phyloP scores from a whole-genome alignment of 495 filamentous ascomycete genomes.

The Penicillium egyptiacum region DNA sequence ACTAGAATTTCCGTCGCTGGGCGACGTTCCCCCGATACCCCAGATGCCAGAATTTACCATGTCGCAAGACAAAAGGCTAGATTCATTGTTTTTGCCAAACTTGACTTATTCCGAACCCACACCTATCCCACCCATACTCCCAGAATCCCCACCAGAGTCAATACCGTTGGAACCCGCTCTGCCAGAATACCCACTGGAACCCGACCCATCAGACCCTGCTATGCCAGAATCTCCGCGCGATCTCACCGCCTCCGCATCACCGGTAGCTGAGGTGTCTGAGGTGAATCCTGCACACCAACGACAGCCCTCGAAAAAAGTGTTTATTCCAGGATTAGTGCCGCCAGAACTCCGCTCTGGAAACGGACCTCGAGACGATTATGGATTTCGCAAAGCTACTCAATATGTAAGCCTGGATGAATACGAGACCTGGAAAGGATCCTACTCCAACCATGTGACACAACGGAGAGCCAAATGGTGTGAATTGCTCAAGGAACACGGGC shows the following conservation, averaged over 20 bases:
- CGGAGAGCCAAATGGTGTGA: conserved; percentile 78
- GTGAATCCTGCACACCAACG: conserved; percentile 19
- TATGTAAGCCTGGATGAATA: conserved; percentile 76
- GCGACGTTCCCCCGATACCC: conserved; percentile 29
- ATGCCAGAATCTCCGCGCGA: conserved; percentile 8
- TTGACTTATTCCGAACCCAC: conserved; percentile 7
- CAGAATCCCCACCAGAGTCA: conserved; percentile 9
- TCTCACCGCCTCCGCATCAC: conserved; percentile 3
- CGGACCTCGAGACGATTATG: conserved; percentile 73
- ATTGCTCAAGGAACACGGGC: conserved; percentile 71
- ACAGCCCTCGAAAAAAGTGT: conserved; percentile 42
- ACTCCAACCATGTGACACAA: conserved; percentile 66
- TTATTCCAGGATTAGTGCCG: conserved; percentile 44
- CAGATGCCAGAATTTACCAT: conserved; percentile 21
- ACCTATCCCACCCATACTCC: conserved; percentile 4
- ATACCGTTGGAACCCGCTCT: neutral
- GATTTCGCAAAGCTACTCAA: conserved; percentile 85
- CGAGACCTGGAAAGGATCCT: conserved; percentile 74
- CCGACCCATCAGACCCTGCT: conserved; percentile 6
- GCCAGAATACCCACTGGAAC: conserved; percentile 8
- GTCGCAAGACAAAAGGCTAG: neutral
- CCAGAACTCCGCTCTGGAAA: conserved; percentile 36
- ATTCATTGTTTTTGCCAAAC: conserved; percentile 6
- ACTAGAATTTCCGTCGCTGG: conserved; percentile 22
- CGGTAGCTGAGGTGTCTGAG: conserved; percentile 9